Conservation (phyloP, 768 basidiomycete genomes). For the Antrodiella citrinella region DNA sequence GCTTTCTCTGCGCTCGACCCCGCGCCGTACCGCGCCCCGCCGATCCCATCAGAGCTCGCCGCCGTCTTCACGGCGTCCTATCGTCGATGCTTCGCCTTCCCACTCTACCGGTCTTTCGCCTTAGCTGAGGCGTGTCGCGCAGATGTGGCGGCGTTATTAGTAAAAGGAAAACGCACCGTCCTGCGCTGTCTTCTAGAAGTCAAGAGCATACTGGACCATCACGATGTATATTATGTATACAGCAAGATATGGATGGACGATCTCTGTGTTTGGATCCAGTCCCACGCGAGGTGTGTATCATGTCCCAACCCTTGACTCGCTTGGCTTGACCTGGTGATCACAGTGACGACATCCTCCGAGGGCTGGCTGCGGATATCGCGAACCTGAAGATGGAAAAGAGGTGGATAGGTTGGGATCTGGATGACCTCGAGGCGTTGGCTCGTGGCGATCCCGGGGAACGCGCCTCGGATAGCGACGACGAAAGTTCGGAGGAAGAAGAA, state of each 20-base stretch:
- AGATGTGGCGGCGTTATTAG: conserved; percentile 55
- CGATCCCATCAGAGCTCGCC: conserved; percentile 35
- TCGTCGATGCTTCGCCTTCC: conserved; percentile 68
- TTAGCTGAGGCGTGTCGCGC: conserved; percentile 60
- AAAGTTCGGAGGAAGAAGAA: conserved; percentile 24
- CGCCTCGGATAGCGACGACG: conserved; percentile 67
- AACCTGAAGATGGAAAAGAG: conserved; percentile 40
- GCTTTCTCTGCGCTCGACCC: conserved; percentile 81
- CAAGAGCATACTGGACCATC: conserved; percentile 69
- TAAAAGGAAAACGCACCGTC: conserved; percentile 52
- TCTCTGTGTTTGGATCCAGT: conserved; percentile 74
- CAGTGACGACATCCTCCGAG: conserved; percentile 51
- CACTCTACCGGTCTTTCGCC: conserved; percentile 70
- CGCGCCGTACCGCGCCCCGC: conserved; percentile 33
- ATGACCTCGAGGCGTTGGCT: conserved; percentile 54
- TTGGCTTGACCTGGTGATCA: background rate
- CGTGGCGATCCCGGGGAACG: conserved; percentile 24
- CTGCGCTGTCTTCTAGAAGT: conserved; percentile 62
- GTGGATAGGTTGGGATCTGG: conserved; percentile 63
- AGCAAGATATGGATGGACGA: conserved; percentile 84
- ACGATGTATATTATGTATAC: conserved; percentile 85
- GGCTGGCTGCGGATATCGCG: conserved; percentile 36
- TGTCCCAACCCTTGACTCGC: background rate
- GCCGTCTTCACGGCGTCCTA: conserved; percentile 55
- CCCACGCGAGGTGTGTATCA: conserved; percentile 61